These are phyloP conservation scores for Lactarius quietus DNA, from an alignment of 768 basidiomycete species.

Conservation along the genomic window DNA sequence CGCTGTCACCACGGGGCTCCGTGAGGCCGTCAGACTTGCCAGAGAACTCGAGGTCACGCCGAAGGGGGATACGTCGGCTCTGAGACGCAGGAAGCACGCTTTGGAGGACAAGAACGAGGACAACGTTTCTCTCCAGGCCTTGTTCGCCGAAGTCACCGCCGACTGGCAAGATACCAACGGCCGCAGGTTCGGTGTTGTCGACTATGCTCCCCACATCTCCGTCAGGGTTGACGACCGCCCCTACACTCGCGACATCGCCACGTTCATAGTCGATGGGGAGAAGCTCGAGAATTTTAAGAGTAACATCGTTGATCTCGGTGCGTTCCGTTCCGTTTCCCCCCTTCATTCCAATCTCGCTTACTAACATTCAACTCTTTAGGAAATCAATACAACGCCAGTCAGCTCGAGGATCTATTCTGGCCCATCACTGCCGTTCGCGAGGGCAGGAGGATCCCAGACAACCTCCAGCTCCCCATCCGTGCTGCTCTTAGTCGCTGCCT, in stretches of 20 bases:
- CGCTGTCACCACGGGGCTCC: slow-evolving; percentile 17
- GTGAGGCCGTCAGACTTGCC: slow-evolving; percentile 6
- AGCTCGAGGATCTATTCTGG: slow-evolving; percentile 31
- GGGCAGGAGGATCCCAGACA: slow-evolving; percentile 32
- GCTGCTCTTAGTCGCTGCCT: slow-evolving; percentile 29
- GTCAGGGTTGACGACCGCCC: slow-evolving; percentile 26
- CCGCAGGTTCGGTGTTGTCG: slow-evolving; percentile 28
- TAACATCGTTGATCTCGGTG: slow-evolving; percentile 32
- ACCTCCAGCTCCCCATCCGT: slow-evolving; percentile 34
- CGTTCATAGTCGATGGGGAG: slow-evolving; percentile 29
- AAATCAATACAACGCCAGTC: slow-evolving; percentile 26
- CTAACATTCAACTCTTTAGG: slow-evolving; percentile 31
- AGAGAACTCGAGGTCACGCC: slow-evolving; percentile 1
- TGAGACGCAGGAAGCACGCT: neutral
- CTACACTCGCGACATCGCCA: slow-evolving; percentile 32
- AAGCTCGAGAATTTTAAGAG: slow-evolving; percentile 29
- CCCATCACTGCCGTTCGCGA: slow-evolving; percentile 24
- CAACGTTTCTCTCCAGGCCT: slow-evolving; percentile 20
- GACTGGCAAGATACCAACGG: slow-evolving; percentile 17
- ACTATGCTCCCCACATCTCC: no score
- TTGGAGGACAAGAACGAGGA: slow-evolving; percentile 21
- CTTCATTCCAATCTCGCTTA: slow-evolving; percentile 21
- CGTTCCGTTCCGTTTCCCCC: slow-evolving; percentile 22
- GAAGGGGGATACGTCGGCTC: no score
- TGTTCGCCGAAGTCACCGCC: slow-evolving; percentile 23